Evolutionary conservation across 169 alveolate species (phyloP).

Genomic region (Plasmodium vivax): DNA sequence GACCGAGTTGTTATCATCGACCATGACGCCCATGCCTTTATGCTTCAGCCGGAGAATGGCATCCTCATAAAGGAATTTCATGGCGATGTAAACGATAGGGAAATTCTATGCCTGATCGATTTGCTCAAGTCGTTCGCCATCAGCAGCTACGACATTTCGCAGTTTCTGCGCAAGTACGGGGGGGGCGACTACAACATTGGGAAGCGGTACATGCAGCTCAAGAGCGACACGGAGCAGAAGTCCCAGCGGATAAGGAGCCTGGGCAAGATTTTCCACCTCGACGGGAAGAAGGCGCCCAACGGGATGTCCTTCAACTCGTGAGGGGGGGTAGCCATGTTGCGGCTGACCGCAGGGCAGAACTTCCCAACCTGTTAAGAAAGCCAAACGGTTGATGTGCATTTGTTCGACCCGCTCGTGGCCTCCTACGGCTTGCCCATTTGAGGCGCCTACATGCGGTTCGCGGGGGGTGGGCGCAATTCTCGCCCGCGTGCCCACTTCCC

Average conservation of each 20-base stretch:
- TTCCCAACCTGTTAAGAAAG: background rate
- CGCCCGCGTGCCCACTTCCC: background rate
- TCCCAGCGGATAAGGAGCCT: conserved; percentile 56
- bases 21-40: conserved; percentile 85
- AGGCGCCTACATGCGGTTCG: background rate
- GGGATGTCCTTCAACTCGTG: conserved; percentile 62
- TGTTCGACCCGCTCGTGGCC: background rate
- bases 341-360: background rate
- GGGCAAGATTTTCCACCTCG: conserved; percentile 67
- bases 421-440: background rate
- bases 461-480: background rate
- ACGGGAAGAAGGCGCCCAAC: conserved; percentile 32
- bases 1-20: conserved; percentile 89
- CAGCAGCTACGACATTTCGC: conserved; percentile 83
- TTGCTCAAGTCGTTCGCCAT: conserved; percentile 87
- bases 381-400: background rate
- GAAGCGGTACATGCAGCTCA: conserved; percentile 76
- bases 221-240: conserved; percentile 68
- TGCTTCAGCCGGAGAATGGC: conserved; percentile 88
- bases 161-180: conserved; percentile 81
- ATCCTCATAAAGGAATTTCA: conserved; percentile 83
- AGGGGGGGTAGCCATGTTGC: background rate
- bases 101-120: conserved; percentile 83
- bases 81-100: conserved; percentile 89
- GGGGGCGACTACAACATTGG: conserved; percentile 87